Evolutionary conservation across 2,329 filamentous ascomycete genomes (phyloP).

Genomic region (Trichoderma oligosporum): DNA sequence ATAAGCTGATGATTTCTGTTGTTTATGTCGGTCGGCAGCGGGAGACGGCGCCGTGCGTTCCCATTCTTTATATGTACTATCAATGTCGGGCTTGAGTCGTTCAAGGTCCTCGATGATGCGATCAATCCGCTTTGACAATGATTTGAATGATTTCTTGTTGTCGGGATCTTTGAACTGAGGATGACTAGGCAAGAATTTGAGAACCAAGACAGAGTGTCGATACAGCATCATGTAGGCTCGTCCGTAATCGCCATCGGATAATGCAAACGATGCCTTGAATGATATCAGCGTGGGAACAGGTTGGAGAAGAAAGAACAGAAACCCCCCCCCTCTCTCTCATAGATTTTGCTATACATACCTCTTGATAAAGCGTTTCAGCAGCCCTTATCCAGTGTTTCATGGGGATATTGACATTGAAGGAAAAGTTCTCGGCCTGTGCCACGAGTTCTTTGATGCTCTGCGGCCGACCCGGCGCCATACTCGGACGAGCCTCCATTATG

Average conservation of each 20-base stretch:
- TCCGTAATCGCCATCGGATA: conserved; percentile 78
- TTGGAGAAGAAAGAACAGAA: too few relatives aligned
- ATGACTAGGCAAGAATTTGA: conserved; percentile 70
- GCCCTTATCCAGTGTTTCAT: conserved; percentile 80
- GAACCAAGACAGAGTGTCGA: conserved; percentile 79
- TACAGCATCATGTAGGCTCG: conserved; percentile 90
- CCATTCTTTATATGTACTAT: conserved; percentile 67
- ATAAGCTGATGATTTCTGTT: conserved; percentile 29
- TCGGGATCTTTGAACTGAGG: conserved; percentile 68
- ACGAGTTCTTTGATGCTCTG: conserved; percentile 72
- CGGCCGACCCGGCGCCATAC: conserved; percentile 48
- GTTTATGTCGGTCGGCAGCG: not conserved
- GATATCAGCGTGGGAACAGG: conserved; percentile 22
- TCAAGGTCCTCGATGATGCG: conserved; percentile 69
- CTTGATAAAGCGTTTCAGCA: conserved; percentile 72
- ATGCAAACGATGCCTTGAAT: conserved; percentile 73
- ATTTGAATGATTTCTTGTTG: conserved; percentile 59
- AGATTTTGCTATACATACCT: conserved; percentile 50
- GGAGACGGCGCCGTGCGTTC: conserved; percentile 43
- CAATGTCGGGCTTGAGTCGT: conserved; percentile 72
- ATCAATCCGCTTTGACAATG: conserved; percentile 47
- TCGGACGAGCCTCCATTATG: conserved; percentile 30
- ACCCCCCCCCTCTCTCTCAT: too few relatives aligned
- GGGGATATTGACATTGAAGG: conserved; percentile 72
- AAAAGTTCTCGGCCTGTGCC: conserved; percentile 70